Conservation (phyloP, 345 rosid genomes). For the Eucalyptus erythrocorys region DNA sequence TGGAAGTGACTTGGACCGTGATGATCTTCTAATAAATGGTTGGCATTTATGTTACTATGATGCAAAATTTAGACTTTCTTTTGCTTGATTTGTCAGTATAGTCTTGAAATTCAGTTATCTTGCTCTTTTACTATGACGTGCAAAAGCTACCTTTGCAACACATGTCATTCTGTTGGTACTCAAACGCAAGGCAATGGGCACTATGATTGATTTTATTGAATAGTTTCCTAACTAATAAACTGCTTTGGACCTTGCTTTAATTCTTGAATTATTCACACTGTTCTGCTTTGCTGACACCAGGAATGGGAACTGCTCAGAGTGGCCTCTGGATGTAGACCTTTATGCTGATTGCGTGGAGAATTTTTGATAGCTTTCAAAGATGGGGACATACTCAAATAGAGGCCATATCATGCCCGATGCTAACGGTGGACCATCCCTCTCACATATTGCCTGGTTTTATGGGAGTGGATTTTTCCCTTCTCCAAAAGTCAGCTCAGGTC, state of each 20-base stretch:
- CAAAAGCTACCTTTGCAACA: background rate
- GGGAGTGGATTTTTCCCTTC: slow-evolving; percentile 17
- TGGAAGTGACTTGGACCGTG: background rate
- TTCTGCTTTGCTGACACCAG: background rate
- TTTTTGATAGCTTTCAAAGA: slow-evolving; percentile 9
- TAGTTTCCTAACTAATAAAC: background rate
- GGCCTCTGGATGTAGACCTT: background rate
- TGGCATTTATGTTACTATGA: background rate
- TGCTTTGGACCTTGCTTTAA: background rate
- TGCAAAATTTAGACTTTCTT: background rate
- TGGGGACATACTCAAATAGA: slow-evolving; percentile 30
- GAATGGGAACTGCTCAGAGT: background rate
- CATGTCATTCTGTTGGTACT: background rate
- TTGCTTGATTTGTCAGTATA: background rate
- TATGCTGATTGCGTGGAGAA: background rate
- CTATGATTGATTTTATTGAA: background rate
- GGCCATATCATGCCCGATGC: slow-evolving; percentile 24
- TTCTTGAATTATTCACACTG: background rate
- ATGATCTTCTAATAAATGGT: background rate
- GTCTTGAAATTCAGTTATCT: background rate
- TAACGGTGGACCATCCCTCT: slow-evolving; percentile 4
- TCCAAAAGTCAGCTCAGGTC: slow-evolving; percentile 8
- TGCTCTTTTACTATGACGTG: background rate
- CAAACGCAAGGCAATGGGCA: background rate
- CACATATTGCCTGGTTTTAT: slow-evolving; percentile 28